phyloP scores from a whole-genome alignment of 1,284 basidiomycete species.

The Pseudozyma pruni region DNA sequence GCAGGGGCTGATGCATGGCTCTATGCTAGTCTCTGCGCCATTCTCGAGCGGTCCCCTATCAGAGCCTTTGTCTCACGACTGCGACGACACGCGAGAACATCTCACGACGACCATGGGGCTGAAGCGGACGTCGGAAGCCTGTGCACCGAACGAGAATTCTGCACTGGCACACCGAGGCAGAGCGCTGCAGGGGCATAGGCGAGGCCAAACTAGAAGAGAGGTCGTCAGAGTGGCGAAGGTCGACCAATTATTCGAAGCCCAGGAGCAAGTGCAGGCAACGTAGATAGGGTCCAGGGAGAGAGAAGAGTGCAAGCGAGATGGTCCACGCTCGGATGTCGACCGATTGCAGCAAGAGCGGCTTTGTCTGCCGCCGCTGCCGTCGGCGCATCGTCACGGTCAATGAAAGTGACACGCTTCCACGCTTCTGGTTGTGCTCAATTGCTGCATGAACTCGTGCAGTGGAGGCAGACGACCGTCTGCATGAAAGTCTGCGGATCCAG shows the following conservation, averaged over 20 bases:
- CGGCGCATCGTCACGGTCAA: no score
- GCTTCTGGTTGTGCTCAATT: no score
- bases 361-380: conserved; percentile 19
- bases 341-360: conserved; percentile 3
- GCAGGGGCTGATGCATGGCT: no score
- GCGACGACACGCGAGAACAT: background rate
- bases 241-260: background rate
- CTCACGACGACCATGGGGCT: background rate
- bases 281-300: conserved; percentile 4
- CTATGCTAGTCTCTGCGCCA: background rate
- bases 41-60: background rate
- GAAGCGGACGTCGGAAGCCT: conserved; percentile 23
- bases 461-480: background rate
- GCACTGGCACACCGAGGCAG: background rate
- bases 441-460: no score
- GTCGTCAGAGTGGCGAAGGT: conserved; percentile 3
- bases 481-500: background rate
- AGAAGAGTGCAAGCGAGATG: conserved; percentile 4
- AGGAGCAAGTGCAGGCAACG: background rate
- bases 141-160: conserved; percentile 27
- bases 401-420: no score
- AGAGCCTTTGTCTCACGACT: conserved; percentile 3
- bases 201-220: background rate
- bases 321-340: conserved; percentile 9
- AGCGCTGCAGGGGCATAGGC: background rate